Conservation (phyloP, 805 yeast species). For the Candida xiaguanensis region DNA sequence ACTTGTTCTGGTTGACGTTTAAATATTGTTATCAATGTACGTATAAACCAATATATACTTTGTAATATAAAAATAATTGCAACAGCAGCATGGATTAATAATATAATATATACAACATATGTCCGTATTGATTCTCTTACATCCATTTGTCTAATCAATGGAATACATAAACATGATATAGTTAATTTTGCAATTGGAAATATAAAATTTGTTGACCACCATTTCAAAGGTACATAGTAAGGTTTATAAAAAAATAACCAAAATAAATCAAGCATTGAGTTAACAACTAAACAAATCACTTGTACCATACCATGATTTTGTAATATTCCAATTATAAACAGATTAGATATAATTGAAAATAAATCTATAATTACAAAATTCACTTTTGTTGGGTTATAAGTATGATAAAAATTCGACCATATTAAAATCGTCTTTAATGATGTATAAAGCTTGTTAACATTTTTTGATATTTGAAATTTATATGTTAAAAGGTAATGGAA, state of each 20-base stretch:
- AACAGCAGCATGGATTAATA: constrained; percentile 35
- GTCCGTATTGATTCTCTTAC: constrained; percentile 37
- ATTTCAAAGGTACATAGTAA: constrained; percentile 21
- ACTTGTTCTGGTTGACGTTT: constrained; percentile 6
- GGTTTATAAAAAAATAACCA: constrained; percentile 24
- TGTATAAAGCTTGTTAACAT: constrained; percentile 38
- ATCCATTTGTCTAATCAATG: constrained; percentile 35
- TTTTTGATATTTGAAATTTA: constrained; percentile 13
- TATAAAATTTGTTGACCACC: constrained; percentile 29
- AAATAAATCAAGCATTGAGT: constrained; percentile 29
- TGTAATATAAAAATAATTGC: constrained; percentile 27
- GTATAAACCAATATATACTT: constrained; percentile 24
- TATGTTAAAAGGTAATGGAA: constrained; percentile 25
- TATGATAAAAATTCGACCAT: constrained; percentile 45
- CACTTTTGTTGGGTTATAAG: constrained; percentile 40
- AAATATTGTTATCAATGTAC: constrained; percentile 22
- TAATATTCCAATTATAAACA: constrained; percentile 42
- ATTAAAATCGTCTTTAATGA: constrained; percentile 43
- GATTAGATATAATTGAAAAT: constrained; percentile 27
- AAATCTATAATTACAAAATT: constrained; percentile 37
- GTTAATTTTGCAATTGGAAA: constrained; percentile 36
- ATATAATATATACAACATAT: constrained; percentile 41
- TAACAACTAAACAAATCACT: constrained; percentile 31
- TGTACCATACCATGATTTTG: constrained; percentile 45
- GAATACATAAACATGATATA: constrained; percentile 40